Conservation (phyloP, 2,329 filamentous ascomycete genomes). For the Pezizomycotina sp. region DNA sequence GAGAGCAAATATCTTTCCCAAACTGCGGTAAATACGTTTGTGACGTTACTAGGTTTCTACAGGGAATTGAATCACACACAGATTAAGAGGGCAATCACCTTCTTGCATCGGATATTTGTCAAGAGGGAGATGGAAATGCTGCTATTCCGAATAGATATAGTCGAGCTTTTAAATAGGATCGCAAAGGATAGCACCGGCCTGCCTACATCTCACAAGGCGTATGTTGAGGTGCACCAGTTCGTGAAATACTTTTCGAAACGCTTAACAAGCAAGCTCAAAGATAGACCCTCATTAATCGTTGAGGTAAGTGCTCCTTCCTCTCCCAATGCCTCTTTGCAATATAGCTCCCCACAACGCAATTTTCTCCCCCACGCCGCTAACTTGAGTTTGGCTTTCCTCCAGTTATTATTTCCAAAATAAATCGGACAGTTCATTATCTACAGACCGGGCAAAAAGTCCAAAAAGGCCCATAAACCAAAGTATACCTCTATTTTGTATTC, state of each 20-base stretch:
- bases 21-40: slow-evolving; percentile 73
- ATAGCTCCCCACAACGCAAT: no score
- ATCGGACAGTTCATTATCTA: slow-evolving; percentile 65
- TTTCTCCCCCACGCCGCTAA: no score
- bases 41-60: slow-evolving; percentile 64
- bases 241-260: slow-evolving; percentile 67
- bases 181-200: slow-evolving; percentile 73
- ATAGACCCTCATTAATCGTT: slow-evolving; percentile 68
- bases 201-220: slow-evolving; percentile 48
- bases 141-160: slow-evolving; percentile 78
- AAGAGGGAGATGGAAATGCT: slow-evolving; percentile 84
- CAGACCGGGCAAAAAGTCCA: slow-evolving; percentile 83
- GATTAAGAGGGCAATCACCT: slow-evolving; percentile 80
- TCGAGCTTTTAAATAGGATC: slow-evolving; percentile 75
- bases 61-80: slow-evolving; percentile 62
- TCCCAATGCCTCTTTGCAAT: neutral
- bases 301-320: slow-evolving; percentile 35
- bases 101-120: slow-evolving; percentile 85
- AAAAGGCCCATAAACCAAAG: slow-evolving; percentile 37
- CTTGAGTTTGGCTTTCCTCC: neutral
- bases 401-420: slow-evolving; percentile 85
- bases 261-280: slow-evolving; percentile 67
- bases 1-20: slow-evolving; percentile 66
- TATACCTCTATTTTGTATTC: slow-evolving; percentile 3
- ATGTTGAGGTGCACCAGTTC: slow-evolving; percentile 81